Base-by-base conservation (phyloP, 2,329 filamentous ascomycete genomes). In the Cladosporium sphaerospermum region DNA sequence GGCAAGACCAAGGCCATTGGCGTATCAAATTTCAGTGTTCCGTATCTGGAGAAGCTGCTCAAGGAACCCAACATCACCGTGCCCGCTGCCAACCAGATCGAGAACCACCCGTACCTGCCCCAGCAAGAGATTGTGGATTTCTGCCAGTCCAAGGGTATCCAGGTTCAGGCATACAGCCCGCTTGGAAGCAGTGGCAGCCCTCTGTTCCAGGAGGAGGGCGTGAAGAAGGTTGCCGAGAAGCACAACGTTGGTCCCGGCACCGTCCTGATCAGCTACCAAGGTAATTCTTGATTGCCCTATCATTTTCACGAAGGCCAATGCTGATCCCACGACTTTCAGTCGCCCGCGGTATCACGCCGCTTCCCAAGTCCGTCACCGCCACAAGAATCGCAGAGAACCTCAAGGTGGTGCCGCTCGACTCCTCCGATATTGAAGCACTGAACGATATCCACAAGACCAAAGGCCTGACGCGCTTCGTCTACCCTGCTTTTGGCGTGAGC, bases 61-160 rank as follows among this genome's bases (percentile, higher is more conserved):
- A 69, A 70, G 6, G 78, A 79, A 0, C 82, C 82, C 59, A 42
- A 83, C 40, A 77, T 88, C 59, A 28, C 23, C 23, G 71, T 81
- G 8, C 84, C 84, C 5, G 83, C 82, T 54, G 79, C 82, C 64
- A 86, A 86, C 73, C 84, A 88, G 73, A 86, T 87, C 64, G 85
- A 88, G 70, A 86, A 86, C 75, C 83, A 86, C 73, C 85, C 85
- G 11, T 78, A 78, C 6, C 78, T 87, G 9, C 85, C 84, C 1
- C 85, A 90, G 72, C 78, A 86, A 61, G 83, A 88, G 57, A 81
- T 89, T 56, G 80, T 86, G 56, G 80, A 86, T 57, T 78, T 82
- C 61, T 88, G 84, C 76, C 78, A 78, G 55, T 73, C 76, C 54
- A 84, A 86, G 69, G 81, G 80, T 53, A 88, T 90, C 56, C 79